Evolutionary conservation across 1,284 basidiomycete genomes (phyloP), one percentile per base, ranked within the genome.

Genomic region (Rhodotorula sp.): DNA sequence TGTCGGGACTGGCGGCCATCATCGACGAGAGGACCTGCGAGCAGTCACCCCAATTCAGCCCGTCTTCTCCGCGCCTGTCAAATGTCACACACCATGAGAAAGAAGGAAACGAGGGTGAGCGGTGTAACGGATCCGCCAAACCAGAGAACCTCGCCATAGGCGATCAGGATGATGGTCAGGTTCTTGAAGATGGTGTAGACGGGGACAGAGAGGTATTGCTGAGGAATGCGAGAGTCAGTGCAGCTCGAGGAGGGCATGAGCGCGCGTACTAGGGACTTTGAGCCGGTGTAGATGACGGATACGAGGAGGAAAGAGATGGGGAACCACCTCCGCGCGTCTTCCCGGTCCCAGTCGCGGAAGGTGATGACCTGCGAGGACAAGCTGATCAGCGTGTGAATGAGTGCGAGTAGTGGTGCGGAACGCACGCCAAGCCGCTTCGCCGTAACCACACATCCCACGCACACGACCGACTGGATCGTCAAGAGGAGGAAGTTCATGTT

Each of bases 91-190:
- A 75, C 76, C 94, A 99, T 99, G 69, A 99, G 86, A 30, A 90
- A 82, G 80, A 99, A 99, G 0, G 94, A 89, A 48, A 89, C 83
- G 74, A 98, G 87, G 0, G 94, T 94, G 57, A 99, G 85, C 10
- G 87, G 86, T 0, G 94, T 95, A 51, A 99, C 89, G 50, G 93
- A 85, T 47, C 94, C 94, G 68, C 88, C 92, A 79, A 99, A 99
- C 94, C 94, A 98, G 70, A 98, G 82, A 13, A 96, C 91, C 82
- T 99, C 96, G 51, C 96, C 96, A 79, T 99, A 98, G 8, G 96
- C 94, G 78, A 99, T 99, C 48, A 99, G 86, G 75, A 99, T 98
- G 78, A 99, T 99, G 37, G 96, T 97, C 76, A 99, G 80, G 80
- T 99, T 99, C 83, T 99, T 99, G 87, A 99, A 99, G 76, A 99